Evolutionary conservation across 73 alveolate genomes (phyloP).

Genomic region (Paramecium caudatum): DNA sequence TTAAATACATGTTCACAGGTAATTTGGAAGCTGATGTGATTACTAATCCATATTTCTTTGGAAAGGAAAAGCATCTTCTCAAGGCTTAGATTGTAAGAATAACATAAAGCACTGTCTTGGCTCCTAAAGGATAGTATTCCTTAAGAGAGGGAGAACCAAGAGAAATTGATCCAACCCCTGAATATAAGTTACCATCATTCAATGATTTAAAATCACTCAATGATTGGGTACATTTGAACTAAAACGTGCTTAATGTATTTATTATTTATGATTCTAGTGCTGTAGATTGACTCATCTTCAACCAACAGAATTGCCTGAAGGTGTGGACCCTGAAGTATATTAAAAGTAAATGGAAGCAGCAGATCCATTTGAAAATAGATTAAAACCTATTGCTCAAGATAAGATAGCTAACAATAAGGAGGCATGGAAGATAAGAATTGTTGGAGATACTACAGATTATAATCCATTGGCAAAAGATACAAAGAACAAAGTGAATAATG

Average conservation of each 20-base stretch:
- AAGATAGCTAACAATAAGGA: slow-evolving; percentile 75
- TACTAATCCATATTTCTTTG: slow-evolving; percentile 97
- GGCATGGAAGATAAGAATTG: slow-evolving; percentile 85
- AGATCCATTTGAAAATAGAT: slow-evolving; percentile 84
- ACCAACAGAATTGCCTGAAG: slow-evolving; percentile 81
- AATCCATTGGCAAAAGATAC: slow-evolving; percentile 81
- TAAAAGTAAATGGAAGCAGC: slow-evolving; percentile 77
- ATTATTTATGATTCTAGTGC: slow-evolving; percentile 56
- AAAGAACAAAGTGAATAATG: slow-evolving; percentile 86
- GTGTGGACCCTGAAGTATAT: slow-evolving; percentile 80
- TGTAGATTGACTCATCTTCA: slow-evolving; percentile 87
- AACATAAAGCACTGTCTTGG: slow-evolving; percentile 88
- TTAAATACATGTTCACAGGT: slow-evolving; percentile 96
- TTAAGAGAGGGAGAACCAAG: slow-evolving; percentile 86
- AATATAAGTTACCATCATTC: slow-evolving; percentile 83
- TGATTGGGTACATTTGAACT: slow-evolving; percentile 92
- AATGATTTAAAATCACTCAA: slow-evolving; percentile 85
- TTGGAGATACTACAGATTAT: slow-evolving; percentile 89
- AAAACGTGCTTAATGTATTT: slow-evolving; percentile 77
- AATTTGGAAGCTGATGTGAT: slow-evolving; percentile 88
- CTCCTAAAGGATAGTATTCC: slow-evolving; percentile 90
- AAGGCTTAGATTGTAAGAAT: slow-evolving; percentile 95
- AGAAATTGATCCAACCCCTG: slow-evolving; percentile 86
- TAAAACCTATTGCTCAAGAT: slow-evolving; percentile 80
- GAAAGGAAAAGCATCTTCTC: slow-evolving; percentile 94